These are phyloP conservation scores for Cucumis variabilis DNA, from an alignment of 331 rosid genomes.

Conservation along the genomic window DNA sequence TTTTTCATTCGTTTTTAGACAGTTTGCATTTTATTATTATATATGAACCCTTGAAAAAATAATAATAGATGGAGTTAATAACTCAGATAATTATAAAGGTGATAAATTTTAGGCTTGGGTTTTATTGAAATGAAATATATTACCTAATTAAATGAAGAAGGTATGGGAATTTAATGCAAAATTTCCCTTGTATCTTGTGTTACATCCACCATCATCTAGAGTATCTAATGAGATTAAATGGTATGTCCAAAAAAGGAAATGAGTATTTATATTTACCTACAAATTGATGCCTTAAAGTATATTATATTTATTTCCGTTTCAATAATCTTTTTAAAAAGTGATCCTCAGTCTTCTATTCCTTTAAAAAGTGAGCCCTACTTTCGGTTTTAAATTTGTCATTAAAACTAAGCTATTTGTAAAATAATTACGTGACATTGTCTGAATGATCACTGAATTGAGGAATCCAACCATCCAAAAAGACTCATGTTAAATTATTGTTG, in stretches of 20 bases:
- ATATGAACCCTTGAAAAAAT: background rate
- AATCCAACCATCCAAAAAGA: no score
- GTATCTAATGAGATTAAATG: background rate
- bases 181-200: background rate
- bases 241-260: no score
- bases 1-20: no score
- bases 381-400: no score
- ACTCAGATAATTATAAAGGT: background rate
- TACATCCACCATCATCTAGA: slow-evolving; percentile 15
- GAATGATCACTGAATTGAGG: no score
- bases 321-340: background rate
- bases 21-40: background rate
- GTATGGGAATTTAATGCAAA: slow-evolving; percentile 11
- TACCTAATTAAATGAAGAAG: background rate
- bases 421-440: no score
- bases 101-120: background rate
- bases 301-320: no score
- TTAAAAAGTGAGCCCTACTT: no score
- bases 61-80: background rate
- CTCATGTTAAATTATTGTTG: no score
- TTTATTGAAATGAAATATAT: background rate
- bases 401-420: no score
- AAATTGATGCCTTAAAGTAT: background rate
- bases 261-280: background rate
- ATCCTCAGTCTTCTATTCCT: background rate